These are phyloP conservation scores for Panellus pusillus DNA, from an alignment of 768 basidiomycete genomes.

Conservation along the genomic window DNA sequence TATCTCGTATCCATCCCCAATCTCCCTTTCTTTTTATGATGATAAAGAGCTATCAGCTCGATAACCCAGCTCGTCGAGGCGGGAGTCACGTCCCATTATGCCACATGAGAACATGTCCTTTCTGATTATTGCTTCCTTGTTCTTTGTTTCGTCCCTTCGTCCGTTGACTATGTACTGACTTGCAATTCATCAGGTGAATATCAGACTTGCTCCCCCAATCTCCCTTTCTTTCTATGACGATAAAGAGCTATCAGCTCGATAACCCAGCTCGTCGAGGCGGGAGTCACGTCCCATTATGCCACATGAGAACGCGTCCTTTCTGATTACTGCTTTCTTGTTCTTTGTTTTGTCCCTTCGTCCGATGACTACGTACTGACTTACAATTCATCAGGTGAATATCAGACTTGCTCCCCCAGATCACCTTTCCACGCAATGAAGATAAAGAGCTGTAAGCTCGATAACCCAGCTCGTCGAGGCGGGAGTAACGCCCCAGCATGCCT, in stretches of 20 bases:
- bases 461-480: conserved; percentile 80
- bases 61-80: conserved; percentile 90
- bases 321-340: conserved; percentile 22
- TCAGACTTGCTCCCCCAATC: background rate
- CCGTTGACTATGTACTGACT: background rate
- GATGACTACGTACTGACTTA: background rate
- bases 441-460: conserved; percentile 70
- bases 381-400: conserved; percentile 3
- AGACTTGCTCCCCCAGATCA: background rate
- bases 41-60: conserved; percentile 76
- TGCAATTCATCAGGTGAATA: conserved; percentile 3
- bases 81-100: conserved; percentile 78
- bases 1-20: background rate
- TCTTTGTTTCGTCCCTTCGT: conserved; percentile 2
- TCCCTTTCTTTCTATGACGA: conserved; percentile 40
- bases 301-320: conserved; percentile 45
- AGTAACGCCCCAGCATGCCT: conserved; percentile 61
- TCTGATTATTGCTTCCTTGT: conserved; percentile 31
- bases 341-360: too few relatives aligned
- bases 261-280: conserved; percentile 81
- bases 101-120: conserved; percentile 55
- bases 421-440: conserved; percentile 42
- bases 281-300: conserved; percentile 63
- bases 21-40: conserved; percentile 33
- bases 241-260: conserved; percentile 67